Percentiles rank a stretch among this genome's conserved stretches.
Evolutionary conservation across 805 yeast species (phyloP).

Genomic region (Saccharomycopsis vini): DNA sequence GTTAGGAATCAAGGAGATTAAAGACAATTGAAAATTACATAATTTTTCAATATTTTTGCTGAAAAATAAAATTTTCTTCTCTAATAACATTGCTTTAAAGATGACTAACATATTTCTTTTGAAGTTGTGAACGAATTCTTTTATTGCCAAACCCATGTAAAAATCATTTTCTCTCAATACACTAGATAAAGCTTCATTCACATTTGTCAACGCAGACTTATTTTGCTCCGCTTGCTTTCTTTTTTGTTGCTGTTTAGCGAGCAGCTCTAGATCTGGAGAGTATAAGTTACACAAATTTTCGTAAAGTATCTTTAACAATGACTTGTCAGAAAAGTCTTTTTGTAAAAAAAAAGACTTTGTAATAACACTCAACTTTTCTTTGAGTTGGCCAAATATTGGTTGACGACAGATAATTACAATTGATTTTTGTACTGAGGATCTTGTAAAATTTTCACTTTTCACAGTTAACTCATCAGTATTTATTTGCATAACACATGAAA

Average conservation of each 20-base stretch:
- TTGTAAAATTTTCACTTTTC: slow-evolving; percentile 55
- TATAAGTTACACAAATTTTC: slow-evolving; percentile 49
- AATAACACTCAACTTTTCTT: slow-evolving; percentile 82
- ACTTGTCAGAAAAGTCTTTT: slow-evolving; percentile 61
- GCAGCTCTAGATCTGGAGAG: slow-evolving; percentile 7
- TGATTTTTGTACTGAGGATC: slow-evolving; percentile 87
- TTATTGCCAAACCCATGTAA: slow-evolving; percentile 65
- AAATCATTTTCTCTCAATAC: slow-evolving; percentile 46
- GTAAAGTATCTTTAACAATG: slow-evolving; percentile 58
- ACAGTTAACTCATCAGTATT: slow-evolving; percentile 49
- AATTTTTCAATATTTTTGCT: slow-evolving; percentile 72
- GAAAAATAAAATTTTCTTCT: slow-evolving; percentile 64
- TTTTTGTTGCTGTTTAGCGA: neutral
- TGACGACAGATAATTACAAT: slow-evolving; percentile 77
- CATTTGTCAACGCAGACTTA: slow-evolving; percentile 18
- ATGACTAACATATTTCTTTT: slow-evolving; percentile 52
- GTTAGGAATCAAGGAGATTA: slow-evolving; percentile 78
- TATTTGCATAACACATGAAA: slow-evolving; percentile 86
- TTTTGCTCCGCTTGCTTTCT: slow-evolving; percentile 11
- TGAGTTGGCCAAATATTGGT: slow-evolving; percentile 82
- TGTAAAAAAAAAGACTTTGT: slow-evolving; percentile 83
- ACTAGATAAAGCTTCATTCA: slow-evolving; percentile 27
- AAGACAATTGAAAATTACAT: slow-evolving; percentile 74
- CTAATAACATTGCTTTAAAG: slow-evolving; percentile 70
- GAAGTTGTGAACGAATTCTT: slow-evolving; percentile 52